These are phyloP conservation scores for Suhomyces yuchorum DNA, from an alignment of 1,139 yeast genomes.

Conservation along the genomic window DNA sequence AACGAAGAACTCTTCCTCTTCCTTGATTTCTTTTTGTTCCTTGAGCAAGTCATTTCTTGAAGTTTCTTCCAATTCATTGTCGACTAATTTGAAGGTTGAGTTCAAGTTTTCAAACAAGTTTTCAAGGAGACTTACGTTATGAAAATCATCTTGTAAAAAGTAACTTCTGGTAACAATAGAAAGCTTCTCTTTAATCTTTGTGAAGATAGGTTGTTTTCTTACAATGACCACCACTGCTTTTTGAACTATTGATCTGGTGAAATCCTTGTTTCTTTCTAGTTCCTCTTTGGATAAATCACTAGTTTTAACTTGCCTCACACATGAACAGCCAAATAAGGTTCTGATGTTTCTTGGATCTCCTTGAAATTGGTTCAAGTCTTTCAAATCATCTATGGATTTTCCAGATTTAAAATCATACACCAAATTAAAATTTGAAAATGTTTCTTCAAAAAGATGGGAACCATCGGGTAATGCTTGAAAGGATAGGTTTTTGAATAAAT, in stretches of 20 bases:
- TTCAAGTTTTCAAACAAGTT: conserved; percentile 75
- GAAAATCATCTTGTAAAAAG: conserved; percentile 77
- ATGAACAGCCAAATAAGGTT: conserved; percentile 90
- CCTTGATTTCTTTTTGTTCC: conserved; percentile 20
- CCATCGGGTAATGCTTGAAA: conserved; percentile 98
- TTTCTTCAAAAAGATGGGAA: conserved; percentile 86
- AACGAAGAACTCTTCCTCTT: conserved; percentile 57
- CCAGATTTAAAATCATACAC: conserved; percentile 65
- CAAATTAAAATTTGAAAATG: conserved; percentile 86
- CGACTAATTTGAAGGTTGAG: conserved; percentile 33
- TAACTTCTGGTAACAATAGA: conserved; percentile 87
- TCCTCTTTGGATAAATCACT: conserved; percentile 54
- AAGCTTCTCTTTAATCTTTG: conserved; percentile 84
- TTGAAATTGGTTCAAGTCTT: conserved; percentile 46
- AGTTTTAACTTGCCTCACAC: conserved; percentile 80
- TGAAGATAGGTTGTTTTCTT: conserved; percentile 76
- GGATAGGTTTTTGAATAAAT: conserved; percentile 84
- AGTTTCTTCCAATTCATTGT: conserved; percentile 19
- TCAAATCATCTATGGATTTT: conserved; percentile 45
- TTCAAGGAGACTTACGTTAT: conserved; percentile 66
- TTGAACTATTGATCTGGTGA: conserved; percentile 88
- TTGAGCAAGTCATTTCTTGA: conserved; percentile 5
- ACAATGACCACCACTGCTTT: conserved; percentile 89
- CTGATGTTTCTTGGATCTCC: conserved; percentile 54
- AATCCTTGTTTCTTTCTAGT: conserved; percentile 58